Evolutionary conservation across 1,284 basidiomycete species (phyloP), one percentile per base, ranked within the genome.

Genomic region (Moesziomyces globuligerus): DNA sequence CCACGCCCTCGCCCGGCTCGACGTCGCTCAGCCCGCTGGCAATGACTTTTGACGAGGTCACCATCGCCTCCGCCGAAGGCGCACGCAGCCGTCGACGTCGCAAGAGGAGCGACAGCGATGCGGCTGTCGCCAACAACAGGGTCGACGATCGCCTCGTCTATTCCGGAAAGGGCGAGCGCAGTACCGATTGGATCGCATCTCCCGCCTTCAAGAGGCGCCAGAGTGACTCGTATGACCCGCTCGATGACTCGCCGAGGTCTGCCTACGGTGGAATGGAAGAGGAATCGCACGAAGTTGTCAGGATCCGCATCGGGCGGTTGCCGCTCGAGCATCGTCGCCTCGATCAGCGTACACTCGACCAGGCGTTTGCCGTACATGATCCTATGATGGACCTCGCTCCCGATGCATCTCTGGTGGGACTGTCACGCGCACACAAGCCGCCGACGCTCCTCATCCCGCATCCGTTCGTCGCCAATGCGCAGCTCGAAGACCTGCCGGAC

Each of bases 71-170:
- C 13, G 25, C 11, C 18, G 55, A 23, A 20, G 29, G 32, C 5
- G 18, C 5, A 7, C 32, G 36, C 3, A 34, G 9, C 9, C 37
- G 52, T 13, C 48, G 52, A 24, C 48, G 64, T 3, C 40, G 56
- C 24, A 67, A 67, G 45, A 44, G 64, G 13, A 52, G 48, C 21
- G 50, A 44, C 15, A 60, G 56, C 29, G 48, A 29, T 4, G 18
- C 49, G 20, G 54, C 38, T 4, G 23, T n/a, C 6, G 21, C 40
- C 0, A 39, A 26, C 13, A 25, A 10, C 7, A 46, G 41, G 25
- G 48, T 67, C 17, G 38, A 65, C 21, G 42, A 58, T 17, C 21
- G 44, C 20, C 11, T 40, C 3, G 21, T 15, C 20, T 18, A 10
- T 42, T n/a, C 36, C 39, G 17, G 29, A 43, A 0, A 21, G 7